phyloP scores from a whole-genome alignment of 805 yeast genomes.

The Pichia rugopelliculosa region DNA sequence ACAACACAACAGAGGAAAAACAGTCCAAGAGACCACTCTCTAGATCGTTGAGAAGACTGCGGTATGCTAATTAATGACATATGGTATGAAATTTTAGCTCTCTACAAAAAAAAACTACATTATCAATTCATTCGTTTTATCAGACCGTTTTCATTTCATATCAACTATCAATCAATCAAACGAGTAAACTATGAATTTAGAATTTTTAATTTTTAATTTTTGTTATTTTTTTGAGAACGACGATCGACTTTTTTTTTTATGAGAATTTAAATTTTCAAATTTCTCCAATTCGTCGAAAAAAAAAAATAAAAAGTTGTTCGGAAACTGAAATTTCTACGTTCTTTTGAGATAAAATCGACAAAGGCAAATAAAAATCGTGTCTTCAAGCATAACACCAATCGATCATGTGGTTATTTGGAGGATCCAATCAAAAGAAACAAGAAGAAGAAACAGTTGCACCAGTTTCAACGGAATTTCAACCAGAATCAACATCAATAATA shows the following conservation, averaged over 20 bases:
- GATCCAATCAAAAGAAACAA: conserved; percentile 7
- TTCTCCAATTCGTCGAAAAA: neutral
- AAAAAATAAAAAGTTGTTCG: neutral
- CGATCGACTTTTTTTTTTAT: neutral
- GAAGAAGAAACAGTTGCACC: neutral
- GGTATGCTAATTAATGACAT: neutral
- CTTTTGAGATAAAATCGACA: neutral
- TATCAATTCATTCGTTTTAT: neutral
- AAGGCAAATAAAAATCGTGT: neutral
- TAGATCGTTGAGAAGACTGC: conserved; percentile 3
- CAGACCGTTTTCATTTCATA: neutral
- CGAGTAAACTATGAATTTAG: neutral
- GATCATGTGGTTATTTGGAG: conserved; percentile 18
- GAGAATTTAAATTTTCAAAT: neutral
- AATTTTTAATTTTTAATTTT: too few species aligned
- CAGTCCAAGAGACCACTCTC: conserved; percentile 72
- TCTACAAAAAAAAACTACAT: too few species aligned
- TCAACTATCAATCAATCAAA: too few species aligned
- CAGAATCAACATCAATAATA: conserved; percentile 18
- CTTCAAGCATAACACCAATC: neutral
- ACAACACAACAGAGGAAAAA: conserved; percentile 68
- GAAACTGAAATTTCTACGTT: neutral
- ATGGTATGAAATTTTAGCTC: too few species aligned
- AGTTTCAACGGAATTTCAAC: neutral
- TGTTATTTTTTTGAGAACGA: neutral